Evolutionary conservation across 2,329 filamentous ascomycete genomes (phyloP).

Genomic region (Penicillium sp.): DNA sequence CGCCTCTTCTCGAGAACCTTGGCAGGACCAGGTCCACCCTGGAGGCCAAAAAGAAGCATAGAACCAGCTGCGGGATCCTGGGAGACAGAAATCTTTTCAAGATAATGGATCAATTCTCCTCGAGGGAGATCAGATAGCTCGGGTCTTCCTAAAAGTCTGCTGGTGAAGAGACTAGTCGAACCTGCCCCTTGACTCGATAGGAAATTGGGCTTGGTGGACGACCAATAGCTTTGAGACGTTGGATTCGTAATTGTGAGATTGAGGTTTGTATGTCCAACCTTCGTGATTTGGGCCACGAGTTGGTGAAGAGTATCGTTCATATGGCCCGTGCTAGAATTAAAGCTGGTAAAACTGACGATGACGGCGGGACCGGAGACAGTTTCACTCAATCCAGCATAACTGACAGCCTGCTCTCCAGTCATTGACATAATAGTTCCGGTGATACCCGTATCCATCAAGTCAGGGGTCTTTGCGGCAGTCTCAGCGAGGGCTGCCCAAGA

Average conservation of each 20-base stretch:
- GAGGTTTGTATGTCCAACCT: background rate
- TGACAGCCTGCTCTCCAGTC: constrained; percentile 24
- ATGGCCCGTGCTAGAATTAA: constrained; percentile 27
- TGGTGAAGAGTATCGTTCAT: constrained; percentile 24
- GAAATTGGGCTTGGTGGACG: constrained; percentile 19
- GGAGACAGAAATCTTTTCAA: constrained; percentile 14
- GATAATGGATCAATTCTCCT: constrained; percentile 11
- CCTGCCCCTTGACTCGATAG: constrained; percentile 36
- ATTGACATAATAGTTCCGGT: constrained; percentile 30
- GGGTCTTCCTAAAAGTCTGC: constrained; percentile 39
- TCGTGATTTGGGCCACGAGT: constrained; percentile 7
- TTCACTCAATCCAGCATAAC: background rate
- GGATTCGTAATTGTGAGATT: constrained; percentile 8
- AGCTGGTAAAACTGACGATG: constrained; percentile 22
- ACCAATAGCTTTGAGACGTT: constrained; percentile 28
- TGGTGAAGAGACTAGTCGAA: constrained; percentile 33
- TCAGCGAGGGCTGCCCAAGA: constrained; percentile 40
- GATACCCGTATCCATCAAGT: constrained; percentile 36
- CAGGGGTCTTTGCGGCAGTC: constrained; percentile 27
- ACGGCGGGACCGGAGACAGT: constrained; percentile 9
- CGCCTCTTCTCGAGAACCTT: constrained; percentile 6
- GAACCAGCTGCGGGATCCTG: constrained; percentile 24
- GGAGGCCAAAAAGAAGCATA: constrained; percentile 30
- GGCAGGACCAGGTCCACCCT: constrained; percentile 21
- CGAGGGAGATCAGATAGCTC: constrained; percentile 29